phyloP scores from a whole-genome alignment of 805 yeast species.

The Starmerella floris region DNA sequence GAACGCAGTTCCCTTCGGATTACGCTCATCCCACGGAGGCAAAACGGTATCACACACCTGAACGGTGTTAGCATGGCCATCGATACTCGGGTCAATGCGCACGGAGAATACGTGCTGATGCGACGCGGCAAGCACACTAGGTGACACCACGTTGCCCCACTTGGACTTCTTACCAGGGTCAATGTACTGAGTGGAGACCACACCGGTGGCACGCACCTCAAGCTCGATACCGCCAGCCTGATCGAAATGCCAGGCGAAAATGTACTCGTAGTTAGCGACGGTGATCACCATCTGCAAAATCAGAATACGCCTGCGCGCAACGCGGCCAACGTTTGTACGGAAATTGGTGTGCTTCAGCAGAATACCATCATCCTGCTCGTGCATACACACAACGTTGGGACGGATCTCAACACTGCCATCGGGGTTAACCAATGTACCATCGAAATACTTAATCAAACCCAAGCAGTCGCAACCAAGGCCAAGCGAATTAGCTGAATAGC shows the following conservation, averaged over 20 bases:
- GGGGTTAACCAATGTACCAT: conserved; percentile 41
- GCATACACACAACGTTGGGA: conserved; percentile 66
- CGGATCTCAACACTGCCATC: conserved; percentile 49
- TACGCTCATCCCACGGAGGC: conserved; percentile 42
- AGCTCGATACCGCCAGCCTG: conserved; percentile 68
- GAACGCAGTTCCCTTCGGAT: conserved; percentile 62
- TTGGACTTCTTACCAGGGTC: conserved; percentile 57
- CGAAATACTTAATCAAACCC: conserved; percentile 63
- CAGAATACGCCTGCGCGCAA: conserved; percentile 62
- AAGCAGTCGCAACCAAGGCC: conserved; percentile 70
- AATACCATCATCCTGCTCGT: conserved; percentile 73
- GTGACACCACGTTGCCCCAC: conserved; percentile 61
- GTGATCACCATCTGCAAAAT: conserved; percentile 71
- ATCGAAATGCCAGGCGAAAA: conserved; percentile 55
- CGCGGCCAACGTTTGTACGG: conserved; percentile 62
- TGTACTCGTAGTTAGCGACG: conserved; percentile 73
- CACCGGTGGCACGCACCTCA: conserved; percentile 77
- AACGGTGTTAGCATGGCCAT: conserved; percentile 66
- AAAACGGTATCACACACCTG: conserved; percentile 57
- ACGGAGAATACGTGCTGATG: conserved; percentile 72
- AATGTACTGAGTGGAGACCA: conserved; percentile 71
- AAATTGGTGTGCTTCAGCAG: conserved; percentile 67
- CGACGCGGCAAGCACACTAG: conserved; percentile 68
- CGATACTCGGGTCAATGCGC: conserved; percentile 70
- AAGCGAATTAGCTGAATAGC: conserved; percentile 55